These are phyloP conservation scores for Fusarium denticulatum DNA, from an alignment of 2,329 filamentous ascomycete species.

Conservation along the genomic window DNA sequence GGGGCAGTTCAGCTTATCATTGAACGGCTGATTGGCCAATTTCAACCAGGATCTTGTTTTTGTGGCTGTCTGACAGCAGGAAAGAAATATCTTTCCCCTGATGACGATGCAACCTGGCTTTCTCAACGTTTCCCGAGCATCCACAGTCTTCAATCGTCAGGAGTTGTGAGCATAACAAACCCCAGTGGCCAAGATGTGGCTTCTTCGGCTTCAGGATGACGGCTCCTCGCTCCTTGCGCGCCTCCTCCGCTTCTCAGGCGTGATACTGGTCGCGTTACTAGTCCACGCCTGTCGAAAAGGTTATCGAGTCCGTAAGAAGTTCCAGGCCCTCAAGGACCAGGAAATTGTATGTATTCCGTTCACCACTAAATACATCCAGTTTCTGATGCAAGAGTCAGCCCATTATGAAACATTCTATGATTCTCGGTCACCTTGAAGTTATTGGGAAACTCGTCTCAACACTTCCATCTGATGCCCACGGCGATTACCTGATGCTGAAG, in stretches of 20 bases:
- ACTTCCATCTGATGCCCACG: slow-evolving; percentile 29
- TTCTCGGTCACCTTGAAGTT: slow-evolving; percentile 29
- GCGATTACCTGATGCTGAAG: slow-evolving; percentile 22
- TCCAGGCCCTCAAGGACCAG: not conserved
- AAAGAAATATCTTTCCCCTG: not conserved
- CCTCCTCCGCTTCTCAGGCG: not conserved
- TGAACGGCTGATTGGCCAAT: not conserved
- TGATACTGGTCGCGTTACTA: slow-evolving; percentile 3
- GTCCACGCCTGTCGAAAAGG: slow-evolving; percentile 5
- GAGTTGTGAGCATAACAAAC: not conserved
- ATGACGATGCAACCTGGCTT: not conserved
- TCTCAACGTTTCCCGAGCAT: not conserved
- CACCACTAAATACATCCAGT: rapidly evolving
- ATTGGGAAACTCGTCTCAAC: slow-evolving; percentile 10
- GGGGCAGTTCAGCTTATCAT: not conserved
- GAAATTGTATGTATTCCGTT: not conserved
- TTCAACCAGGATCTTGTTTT: not conserved
- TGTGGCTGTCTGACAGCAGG: not conserved
- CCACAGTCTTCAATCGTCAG: not conserved
- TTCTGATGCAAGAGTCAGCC: slow-evolving; percentile 9
- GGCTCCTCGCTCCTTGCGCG: not conserved
- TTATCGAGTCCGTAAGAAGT: slow-evolving; percentile 12
- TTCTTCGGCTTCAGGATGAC: not conserved
- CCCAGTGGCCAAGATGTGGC: not conserved
- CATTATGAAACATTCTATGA: slow-evolving; percentile 35